Base-by-base conservation (phyloP, 805 yeast genomes). In the Metschnikowia shivogae region DNA sequence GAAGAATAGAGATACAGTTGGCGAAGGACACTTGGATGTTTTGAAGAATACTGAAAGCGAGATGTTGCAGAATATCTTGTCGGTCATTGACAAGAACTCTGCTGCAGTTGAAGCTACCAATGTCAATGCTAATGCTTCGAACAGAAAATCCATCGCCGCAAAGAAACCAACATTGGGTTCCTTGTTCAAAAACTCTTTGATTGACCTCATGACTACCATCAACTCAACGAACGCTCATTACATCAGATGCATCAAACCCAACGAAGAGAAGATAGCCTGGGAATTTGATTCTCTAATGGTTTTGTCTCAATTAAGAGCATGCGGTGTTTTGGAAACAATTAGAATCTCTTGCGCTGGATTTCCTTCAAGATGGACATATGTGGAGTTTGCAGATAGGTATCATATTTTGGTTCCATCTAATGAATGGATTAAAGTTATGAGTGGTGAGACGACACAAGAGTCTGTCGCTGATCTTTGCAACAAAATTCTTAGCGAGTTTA, bases 321-420 rank as follows among this genome's bases (percentile, higher is more conserved):
- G 99, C 74, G 99, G 99, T 84, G 98, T 92, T 38, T 74, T 92
- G 55, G 99, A 93, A 64, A 93, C 99, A 1, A 92, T 92, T 61
- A 76, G 96, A 59, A 92, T 92, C 39, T 90, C 97, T 1, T 90
- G 97, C 70, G 97, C 96, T 41, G 99, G 99, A 34, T 92, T 90
- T 77, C 99, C 99, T 13, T 85, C 97, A 0, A 77, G 97, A 62
- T 89, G 97, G 89, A 81, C 96, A 2, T 93, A 89, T 61, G 89
- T 84, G 42, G 98, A 93, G 61, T 92, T 92, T 72, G 95, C 89
- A 14, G 78, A 82, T 51, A 80, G 97, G 59, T 92, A 89, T 63
- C 92, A 89, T 60, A 82, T 90, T 60, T 74, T 92, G 47, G 81
- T 89, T 34, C 78, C 82, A 34, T 84, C 97, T 0, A 69, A 72